Evolutionary conservation across 495 filamentous ascomycete genomes (phyloP).

Genomic region (Chaetomium tenue): DNA sequence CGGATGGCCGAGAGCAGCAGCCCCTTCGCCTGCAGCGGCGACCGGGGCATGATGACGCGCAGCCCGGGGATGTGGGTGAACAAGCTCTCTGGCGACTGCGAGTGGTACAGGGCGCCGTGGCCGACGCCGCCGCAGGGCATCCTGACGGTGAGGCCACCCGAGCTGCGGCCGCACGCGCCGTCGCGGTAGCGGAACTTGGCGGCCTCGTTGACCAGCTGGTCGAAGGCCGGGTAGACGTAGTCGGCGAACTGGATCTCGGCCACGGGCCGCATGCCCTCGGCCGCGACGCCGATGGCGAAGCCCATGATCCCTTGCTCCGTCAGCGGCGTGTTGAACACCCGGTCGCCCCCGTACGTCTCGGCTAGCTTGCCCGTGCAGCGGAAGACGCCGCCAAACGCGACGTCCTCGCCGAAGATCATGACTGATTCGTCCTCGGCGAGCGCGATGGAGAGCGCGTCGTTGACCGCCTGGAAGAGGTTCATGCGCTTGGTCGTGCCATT

Average conservation of each 20-base stretch:
- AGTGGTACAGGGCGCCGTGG: slow-evolving; percentile 95
- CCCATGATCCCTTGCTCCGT: slow-evolving; percentile 93
- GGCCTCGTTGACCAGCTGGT: slow-evolving; percentile 96
- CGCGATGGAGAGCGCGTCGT: slow-evolving; percentile 78
- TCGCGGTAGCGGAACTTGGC: slow-evolving; percentile 90
- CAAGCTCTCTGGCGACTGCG: slow-evolving; percentile 87
- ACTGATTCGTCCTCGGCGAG: slow-evolving; percentile 82
- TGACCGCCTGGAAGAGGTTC: slow-evolving; percentile 92
- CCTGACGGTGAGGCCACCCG: slow-evolving; percentile 78
- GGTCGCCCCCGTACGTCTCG: slow-evolving; percentile 77
- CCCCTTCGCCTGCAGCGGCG: slow-evolving; percentile 89
- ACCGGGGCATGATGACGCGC: slow-evolving; percentile 84
- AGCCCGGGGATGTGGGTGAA: slow-evolving; percentile 92
- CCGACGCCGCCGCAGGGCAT: slow-evolving; percentile 96
- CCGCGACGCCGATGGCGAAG: slow-evolving; percentile 85
- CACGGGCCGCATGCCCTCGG: slow-evolving; percentile 88
- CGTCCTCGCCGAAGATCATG: slow-evolving; percentile 92
- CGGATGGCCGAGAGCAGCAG: slow-evolving; percentile 78
- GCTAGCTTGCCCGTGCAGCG: slow-evolving; percentile 89
- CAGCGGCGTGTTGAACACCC: slow-evolving; percentile 96
- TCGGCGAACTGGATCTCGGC: slow-evolving; percentile 99
- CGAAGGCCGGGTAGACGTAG: slow-evolving; percentile 95
- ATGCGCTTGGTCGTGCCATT: slow-evolving; percentile 72
- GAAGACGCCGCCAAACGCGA: slow-evolving; percentile 96
- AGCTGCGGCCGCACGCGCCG: slow-evolving; percentile 64